Conservation (phyloP, 148 eudicot species). For the Silene uniflora region DNA sequence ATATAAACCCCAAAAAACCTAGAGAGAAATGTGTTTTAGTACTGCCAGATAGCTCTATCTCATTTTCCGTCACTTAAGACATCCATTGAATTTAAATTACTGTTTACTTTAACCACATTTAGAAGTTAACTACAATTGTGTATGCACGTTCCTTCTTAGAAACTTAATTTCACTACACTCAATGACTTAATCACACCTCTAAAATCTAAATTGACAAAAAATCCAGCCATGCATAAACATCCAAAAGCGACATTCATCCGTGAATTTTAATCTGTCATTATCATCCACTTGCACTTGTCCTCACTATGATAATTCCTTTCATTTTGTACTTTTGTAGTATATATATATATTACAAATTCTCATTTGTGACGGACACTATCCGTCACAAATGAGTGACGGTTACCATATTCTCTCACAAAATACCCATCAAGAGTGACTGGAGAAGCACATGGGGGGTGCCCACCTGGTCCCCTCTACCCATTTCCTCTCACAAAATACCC, state of each 20-base stretch:
- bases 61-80: too few relatives aligned
- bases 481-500: too few relatives aligned
- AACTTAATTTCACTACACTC: background rate
- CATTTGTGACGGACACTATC: too few relatives aligned
- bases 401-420: too few relatives aligned
- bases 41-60: too few relatives aligned
- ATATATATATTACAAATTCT: background rate
- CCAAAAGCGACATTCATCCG: constrained; percentile 31
- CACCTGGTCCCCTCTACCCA: too few relatives aligned
- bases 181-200: background rate
- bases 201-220: background rate
- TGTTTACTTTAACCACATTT: background rate
- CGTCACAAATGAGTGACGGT: too few relatives aligned
- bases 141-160: background rate
- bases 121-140: background rate
- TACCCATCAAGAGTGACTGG: too few relatives aligned
- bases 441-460: too few relatives aligned
- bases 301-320: background rate
- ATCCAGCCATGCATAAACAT: background rate
- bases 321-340: background rate
- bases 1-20: too few relatives aligned
- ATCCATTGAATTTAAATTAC: background rate
- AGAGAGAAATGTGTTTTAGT: too few relatives aligned
- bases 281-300: constrained; percentile 12
- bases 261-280: constrained; percentile 26